Conservation (phyloP, 1,139 yeast genomes). For the Nakaseomyces sp. region DNA sequence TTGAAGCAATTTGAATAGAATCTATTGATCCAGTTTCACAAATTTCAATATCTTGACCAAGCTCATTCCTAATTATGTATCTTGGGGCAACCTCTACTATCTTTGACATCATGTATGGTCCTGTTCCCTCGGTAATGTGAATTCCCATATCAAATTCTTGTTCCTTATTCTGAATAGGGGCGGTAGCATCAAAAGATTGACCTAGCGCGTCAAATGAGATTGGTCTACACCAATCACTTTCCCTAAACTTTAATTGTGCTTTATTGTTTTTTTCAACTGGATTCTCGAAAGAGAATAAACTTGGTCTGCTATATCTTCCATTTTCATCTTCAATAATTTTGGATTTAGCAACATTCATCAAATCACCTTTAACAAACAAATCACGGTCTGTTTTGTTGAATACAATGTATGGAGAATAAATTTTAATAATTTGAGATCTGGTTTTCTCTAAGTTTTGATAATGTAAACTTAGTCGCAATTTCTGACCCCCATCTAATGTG, state of each 20-base stretch:
- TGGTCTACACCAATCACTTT: slow-evolving; percentile 68
- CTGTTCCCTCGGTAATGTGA: slow-evolving; percentile 75
- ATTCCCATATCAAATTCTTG: slow-evolving; percentile 72
- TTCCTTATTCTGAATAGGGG: slow-evolving; percentile 50
- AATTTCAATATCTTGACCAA: slow-evolving; percentile 49
- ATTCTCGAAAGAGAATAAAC: slow-evolving; percentile 75
- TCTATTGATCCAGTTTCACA: slow-evolving; percentile 57
- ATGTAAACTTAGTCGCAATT: slow-evolving; percentile 52
- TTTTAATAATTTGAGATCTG: slow-evolving; percentile 52
- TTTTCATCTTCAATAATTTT: slow-evolving; percentile 24
- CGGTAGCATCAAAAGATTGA: slow-evolving; percentile 57
- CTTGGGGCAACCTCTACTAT: slow-evolving; percentile 78
- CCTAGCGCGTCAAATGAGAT: slow-evolving; percentile 89
- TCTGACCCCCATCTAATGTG: slow-evolving; percentile 55
- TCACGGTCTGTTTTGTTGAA: slow-evolving; percentile 72
- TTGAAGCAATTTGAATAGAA: slow-evolving; percentile 39
- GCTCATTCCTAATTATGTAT: slow-evolving; percentile 59
- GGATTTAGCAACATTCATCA: slow-evolving; percentile 43
- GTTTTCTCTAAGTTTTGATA: slow-evolving; percentile 43
- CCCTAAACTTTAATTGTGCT: slow-evolving; percentile 60
- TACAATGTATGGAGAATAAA: slow-evolving; percentile 77
- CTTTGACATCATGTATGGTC: slow-evolving; percentile 68
- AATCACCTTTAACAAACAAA: slow-evolving; percentile 54
- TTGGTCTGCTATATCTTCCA: slow-evolving; percentile 42
- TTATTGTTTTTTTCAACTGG: slow-evolving; percentile 54